phyloP scores from a whole-genome alignment of 108 stramenopile genomes.

The Skeletonema costatum region DNA sequence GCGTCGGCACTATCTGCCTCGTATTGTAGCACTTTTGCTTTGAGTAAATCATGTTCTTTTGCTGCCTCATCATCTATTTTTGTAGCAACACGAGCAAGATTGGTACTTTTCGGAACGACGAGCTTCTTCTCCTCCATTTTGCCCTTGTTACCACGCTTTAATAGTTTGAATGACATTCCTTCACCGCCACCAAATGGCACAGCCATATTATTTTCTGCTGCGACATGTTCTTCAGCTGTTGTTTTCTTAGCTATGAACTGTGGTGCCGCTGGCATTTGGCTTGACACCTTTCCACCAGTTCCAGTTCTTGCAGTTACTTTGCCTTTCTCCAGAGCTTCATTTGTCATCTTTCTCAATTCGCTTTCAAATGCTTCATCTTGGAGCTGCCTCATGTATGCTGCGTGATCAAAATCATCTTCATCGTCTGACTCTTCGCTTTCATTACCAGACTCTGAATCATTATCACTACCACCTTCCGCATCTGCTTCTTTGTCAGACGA shows the following conservation, averaged over 20 bases:
- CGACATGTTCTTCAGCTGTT: conserved; percentile 36
- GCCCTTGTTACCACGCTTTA: conserved; percentile 93
- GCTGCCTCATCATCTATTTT: conserved; percentile 88
- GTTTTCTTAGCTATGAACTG: conserved; percentile 72
- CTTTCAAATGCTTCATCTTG: conserved; percentile 90
- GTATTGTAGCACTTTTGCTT: conserved; percentile 83
- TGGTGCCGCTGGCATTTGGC: conserved; percentile 73
- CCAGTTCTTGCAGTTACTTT: conserved; percentile 65
- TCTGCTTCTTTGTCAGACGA: conserved; percentile 53
- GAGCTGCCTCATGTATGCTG: conserved; percentile 77
- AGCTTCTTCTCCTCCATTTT: conserved; percentile 87
- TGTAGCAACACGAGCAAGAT: conserved; percentile 73
- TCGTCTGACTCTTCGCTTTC: conserved; percentile 43
- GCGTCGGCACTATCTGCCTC: conserved; percentile 81
- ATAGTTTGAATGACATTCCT: conserved; percentile 86
- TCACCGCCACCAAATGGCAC: conserved; percentile 62
- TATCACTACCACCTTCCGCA: conserved; percentile 44
- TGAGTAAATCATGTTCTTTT: conserved; percentile 84
- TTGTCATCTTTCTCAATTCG: conserved; percentile 81
- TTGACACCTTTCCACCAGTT: conserved; percentile 65
- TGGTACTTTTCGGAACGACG: conserved; percentile 82
- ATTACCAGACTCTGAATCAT: conserved; percentile 53
- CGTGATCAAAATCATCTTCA: conserved; percentile 60
- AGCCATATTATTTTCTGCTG: conserved; percentile 17
- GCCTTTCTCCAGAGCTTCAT: conserved; percentile 89